Percentiles rank a stretch among this genome's conserved stretches.
These are phyloP conservation scores for Aspergillus sp. DNA, from an alignment of 2,329 filamentous ascomycete species.

Conservation along the genomic window DNA sequence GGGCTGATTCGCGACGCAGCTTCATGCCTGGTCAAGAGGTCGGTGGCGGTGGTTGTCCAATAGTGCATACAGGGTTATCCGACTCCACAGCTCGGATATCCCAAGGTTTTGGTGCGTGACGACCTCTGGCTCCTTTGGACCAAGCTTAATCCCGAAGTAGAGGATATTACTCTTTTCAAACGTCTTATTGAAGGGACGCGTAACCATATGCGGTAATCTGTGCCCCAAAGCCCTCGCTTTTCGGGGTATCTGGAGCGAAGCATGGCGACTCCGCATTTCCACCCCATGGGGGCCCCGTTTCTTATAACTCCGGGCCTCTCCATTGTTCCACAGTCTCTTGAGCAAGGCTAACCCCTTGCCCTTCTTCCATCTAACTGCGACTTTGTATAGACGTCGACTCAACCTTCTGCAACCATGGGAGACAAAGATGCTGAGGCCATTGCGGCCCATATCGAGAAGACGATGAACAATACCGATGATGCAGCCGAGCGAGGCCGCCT, in stretches of 20 bases:
- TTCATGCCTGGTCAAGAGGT: background rate
- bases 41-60: background rate
- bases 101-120: background rate
- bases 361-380: background rate
- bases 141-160: background rate
- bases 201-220: background rate
- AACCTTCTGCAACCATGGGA: background rate
- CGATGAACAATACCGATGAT: background rate
- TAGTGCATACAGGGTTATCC: background rate
- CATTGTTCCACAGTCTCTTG: background rate
- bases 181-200: background rate
- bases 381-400: background rate
- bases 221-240: background rate
- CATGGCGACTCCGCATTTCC: background rate
- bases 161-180: background rate
- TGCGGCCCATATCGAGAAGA: conserved; percentile 5
- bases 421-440: conserved; percentile 4
- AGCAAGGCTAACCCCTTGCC: background rate
- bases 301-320: background rate
- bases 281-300: background rate
- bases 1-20: background rate
- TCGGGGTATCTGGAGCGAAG: background rate
- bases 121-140: background rate
- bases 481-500: conserved; percentile 9
- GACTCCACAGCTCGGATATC: background rate